These are phyloP conservation scores for Gaeumannomyces tritici DNA, from an alignment of 2,329 filamentous ascomycete genomes.

Conservation along the genomic window DNA sequence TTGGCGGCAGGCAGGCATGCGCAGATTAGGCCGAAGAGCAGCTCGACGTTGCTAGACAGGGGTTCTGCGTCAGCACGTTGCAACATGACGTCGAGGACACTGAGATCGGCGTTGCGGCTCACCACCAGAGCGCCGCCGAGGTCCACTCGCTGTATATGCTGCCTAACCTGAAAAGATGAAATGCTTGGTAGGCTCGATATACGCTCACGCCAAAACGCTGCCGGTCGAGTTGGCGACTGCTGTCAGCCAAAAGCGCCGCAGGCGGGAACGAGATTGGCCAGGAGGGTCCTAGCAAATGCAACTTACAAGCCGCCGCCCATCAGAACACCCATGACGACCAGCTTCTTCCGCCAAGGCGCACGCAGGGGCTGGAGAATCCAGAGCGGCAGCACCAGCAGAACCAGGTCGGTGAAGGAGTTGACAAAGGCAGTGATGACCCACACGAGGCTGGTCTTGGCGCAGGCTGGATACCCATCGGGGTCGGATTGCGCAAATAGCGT, in stretches of 20 bases:
- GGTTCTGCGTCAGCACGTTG: background rate
- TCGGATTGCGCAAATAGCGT: background rate
- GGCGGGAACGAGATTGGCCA: too few relatives aligned
- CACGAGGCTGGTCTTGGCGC: background rate
- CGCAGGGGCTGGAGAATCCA: background rate
- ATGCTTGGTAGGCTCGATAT: background rate
- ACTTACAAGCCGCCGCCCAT: slow-evolving; percentile 2
- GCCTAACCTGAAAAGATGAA: background rate
- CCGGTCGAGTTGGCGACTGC: too few relatives aligned
- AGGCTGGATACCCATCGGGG: background rate
- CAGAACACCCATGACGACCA: background rate
- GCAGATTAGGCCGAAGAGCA: background rate
- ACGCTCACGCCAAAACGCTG: slow-evolving; percentile 1
- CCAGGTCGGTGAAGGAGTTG: background rate
- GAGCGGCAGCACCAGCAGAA: background rate
- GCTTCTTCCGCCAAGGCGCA: background rate
- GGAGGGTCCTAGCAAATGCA: background rate
- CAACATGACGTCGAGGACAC: too few relatives aligned
- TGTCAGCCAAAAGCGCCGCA: background rate
- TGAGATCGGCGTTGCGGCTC: background rate
- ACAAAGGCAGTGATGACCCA: background rate
- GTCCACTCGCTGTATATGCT: background rate
- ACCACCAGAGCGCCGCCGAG: background rate
- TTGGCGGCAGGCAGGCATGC: background rate
- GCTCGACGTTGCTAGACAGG: background rate